These are phyloP conservation scores for Coniochaeta ligniaria DNA, from an alignment of 2,329 filamentous ascomycete species.

Conservation along the genomic window DNA sequence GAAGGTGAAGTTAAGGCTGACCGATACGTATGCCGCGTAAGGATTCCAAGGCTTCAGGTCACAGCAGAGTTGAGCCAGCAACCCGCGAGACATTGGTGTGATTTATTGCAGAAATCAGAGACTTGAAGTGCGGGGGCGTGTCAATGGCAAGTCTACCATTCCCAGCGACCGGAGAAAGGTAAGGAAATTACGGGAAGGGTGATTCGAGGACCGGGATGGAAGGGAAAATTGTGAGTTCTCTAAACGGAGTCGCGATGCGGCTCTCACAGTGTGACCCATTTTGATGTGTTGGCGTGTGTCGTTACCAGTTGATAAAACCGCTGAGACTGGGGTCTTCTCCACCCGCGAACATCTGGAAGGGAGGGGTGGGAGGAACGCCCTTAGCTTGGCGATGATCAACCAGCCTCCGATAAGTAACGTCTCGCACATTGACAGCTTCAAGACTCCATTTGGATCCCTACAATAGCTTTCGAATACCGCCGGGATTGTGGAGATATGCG, in stretches of 20 bases:
- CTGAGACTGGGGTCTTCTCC: constrained; percentile 52
- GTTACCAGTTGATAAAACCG: constrained; percentile 71
- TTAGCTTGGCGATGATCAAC: constrained; percentile 24
- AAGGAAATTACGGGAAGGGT: constrained; percentile 25
- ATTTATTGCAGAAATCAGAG: constrained; percentile 52
- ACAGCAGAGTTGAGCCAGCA: constrained; percentile 44
- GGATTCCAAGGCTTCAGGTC: constrained; percentile 30
- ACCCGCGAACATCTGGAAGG: constrained; percentile 37
- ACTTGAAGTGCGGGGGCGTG: constrained; percentile 40
- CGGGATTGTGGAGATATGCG: neutral
- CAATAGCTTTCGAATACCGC: neutral
- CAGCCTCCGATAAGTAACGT: constrained; percentile 8
- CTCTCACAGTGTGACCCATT: constrained; percentile 64
- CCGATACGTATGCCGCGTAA: constrained; percentile 26
- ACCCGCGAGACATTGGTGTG: constrained; percentile 51
- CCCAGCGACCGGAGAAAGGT: constrained; percentile 21
- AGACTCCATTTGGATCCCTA: neutral
- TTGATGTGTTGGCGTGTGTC: constrained; percentile 88
- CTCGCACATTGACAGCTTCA: neutral
- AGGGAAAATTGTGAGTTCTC: constrained; percentile 28
- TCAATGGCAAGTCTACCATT: constrained; percentile 29
- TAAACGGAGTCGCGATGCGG: constrained; percentile 59
- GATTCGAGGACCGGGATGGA: constrained; percentile 30
- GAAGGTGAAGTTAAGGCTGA: constrained; percentile 31
- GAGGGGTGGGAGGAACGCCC: constrained; percentile 29